A percentile compares a stretch with the other conserved stretches of the same genome.
Evolutionary conservation across 2,329 filamentous ascomycete species (phyloP).

Genomic region (Pseudogymnoascus sp.): DNA sequence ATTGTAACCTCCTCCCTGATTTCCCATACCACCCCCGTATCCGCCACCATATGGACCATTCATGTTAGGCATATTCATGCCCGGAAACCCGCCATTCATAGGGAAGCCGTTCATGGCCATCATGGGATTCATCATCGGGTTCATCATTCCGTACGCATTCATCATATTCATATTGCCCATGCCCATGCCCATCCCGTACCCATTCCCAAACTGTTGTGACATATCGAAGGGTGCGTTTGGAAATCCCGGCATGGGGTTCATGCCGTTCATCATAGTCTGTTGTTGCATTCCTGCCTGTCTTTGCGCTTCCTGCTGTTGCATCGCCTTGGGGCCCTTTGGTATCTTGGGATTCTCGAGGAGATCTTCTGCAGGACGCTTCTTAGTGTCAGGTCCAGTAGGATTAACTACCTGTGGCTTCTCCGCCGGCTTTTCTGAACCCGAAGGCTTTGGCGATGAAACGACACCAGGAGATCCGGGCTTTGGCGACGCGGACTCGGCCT

Average conservation of each 20-base stretch:
- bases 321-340: conserved; percentile 56
- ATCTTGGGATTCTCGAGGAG: conserved; percentile 55
- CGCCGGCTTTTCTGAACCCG: conserved; percentile 22
- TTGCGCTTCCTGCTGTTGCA: conserved; percentile 41
- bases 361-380: conserved; percentile 79
- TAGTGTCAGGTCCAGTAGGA: conserved; percentile 37
- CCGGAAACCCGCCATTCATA: conserved; percentile 23
- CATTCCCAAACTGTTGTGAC: conserved; percentile 21
- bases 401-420: conserved; percentile 26
- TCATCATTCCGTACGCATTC: conserved; percentile 22
- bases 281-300: conserved; percentile 32
- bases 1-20: conserved; percentile 17
- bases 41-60: conserved; percentile 31
- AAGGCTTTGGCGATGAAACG: conserved; percentile 25
- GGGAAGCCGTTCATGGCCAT: conserved; percentile 32
- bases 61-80: conserved; percentile 24
- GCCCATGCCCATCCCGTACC: conserved; percentile 31
- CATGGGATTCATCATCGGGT: conserved; percentile 25
- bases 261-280: conserved; percentile 39
- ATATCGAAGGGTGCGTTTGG: conserved; percentile 22
- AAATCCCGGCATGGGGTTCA: conserved; percentile 32
- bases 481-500: conserved; percentile 30
- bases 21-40: conserved; percentile 26
- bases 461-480: conserved; percentile 19
- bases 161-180: conserved; percentile 23